Evolutionary conservation across 2,329 filamentous ascomycete species (phyloP).

Genomic region (Aspergillus awamori): DNA sequence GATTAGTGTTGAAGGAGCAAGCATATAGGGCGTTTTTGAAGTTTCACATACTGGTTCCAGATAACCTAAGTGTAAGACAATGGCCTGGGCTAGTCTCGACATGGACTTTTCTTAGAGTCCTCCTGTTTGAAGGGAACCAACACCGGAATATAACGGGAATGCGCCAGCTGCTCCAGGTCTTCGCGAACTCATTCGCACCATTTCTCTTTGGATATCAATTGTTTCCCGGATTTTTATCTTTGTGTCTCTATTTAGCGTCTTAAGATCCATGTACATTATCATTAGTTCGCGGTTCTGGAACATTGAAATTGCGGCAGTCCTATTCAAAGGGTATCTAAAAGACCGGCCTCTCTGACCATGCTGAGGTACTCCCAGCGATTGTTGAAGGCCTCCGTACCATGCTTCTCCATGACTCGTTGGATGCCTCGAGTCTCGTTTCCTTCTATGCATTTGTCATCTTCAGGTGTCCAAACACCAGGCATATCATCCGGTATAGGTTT

Average conservation of each 20-base stretch:
- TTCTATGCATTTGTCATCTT: slow-evolving; percentile 47
- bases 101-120: neutral
- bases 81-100: slow-evolving; percentile 8
- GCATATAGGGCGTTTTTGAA: slow-evolving; percentile 21
- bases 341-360: slow-evolving; percentile 29
- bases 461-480: slow-evolving; percentile 51
- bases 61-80: slow-evolving; percentile 18
- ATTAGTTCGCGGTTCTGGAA: neutral
- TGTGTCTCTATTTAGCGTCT: neutral
- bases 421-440: slow-evolving; percentile 38
- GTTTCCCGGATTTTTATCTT: neutral
- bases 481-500: slow-evolving; percentile 44
- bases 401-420: slow-evolving; percentile 44
- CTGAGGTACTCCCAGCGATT: slow-evolving; percentile 43
- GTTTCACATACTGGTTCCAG: slow-evolving; percentile 9
- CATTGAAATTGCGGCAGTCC: neutral
- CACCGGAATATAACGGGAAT: neutral
- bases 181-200: neutral
- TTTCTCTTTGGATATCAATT: neutral
- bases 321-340: slow-evolving; percentile 9
- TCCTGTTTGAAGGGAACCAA: neutral
- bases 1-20: slow-evolving; percentile 2
- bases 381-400: slow-evolving; percentile 44
- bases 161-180: neutral
- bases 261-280: slow-evolving; percentile 6